Percentiles rank a stretch among this genome's conserved stretches.
Evolutionary conservation across 106 monocot genomes (phyloP).

Genomic region (Platanthera guangdongensis): DNA sequence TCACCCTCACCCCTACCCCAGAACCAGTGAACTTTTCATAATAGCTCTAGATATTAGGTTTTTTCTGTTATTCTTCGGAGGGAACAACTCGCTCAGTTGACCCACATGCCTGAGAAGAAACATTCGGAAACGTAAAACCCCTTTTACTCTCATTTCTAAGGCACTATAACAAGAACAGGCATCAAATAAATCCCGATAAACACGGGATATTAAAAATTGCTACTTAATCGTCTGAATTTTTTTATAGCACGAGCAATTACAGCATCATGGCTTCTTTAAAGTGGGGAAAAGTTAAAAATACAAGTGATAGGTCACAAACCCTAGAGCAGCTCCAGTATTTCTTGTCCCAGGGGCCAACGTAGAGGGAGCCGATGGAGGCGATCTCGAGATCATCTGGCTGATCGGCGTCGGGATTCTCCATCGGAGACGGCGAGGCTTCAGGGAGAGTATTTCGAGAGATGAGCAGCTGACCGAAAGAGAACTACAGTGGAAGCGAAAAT

Average conservation of each 20-base stretch:
- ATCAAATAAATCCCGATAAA: background rate
- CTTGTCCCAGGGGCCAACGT: slow-evolving; percentile 71
- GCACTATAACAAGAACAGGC: background rate
- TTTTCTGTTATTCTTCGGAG: background rate
- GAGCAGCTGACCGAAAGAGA: too few species aligned
- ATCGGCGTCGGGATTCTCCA: slow-evolving; percentile 13
- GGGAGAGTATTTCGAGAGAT: background rate
- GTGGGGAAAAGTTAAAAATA: background rate
- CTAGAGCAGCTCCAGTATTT: slow-evolving; percentile 94
- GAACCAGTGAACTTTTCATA: background rate
- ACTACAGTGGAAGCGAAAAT: too few species aligned
- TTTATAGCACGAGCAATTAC: background rate
- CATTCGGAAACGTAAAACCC: background rate
- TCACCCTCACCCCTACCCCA: too few species aligned
- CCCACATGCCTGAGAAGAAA: background rate
- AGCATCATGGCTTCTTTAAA: background rate
- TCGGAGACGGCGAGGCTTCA: background rate
- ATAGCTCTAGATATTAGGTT: background rate
- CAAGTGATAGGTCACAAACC: slow-evolving; percentile 28
- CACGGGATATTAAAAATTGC: background rate
- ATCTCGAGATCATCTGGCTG: slow-evolving; percentile 53
- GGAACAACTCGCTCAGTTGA: background rate
- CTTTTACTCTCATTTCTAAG: background rate
- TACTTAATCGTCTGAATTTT: background rate
- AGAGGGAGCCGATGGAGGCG: slow-evolving; percentile 62